Percentiles rank a stretch among this genome's conserved stretches.
phyloP scores from a whole-genome alignment of 345 rosid species.

The Lumnitzera littorea region DNA sequence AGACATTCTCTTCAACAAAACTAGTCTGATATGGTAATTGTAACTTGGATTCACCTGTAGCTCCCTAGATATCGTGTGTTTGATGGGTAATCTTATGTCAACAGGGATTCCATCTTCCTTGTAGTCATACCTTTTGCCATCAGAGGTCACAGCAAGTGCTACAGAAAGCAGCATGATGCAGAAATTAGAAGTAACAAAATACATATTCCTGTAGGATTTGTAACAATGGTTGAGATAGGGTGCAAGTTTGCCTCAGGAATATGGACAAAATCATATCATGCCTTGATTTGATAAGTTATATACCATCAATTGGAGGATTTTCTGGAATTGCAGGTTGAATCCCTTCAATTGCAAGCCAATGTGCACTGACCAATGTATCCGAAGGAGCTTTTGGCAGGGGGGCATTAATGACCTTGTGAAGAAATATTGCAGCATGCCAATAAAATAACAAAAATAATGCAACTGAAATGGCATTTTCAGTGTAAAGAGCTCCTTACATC shows the following conservation, averaged over 20 bases:
- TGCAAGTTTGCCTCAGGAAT: neutral
- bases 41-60: conserved; percentile 42
- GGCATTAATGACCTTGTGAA: conserved; percentile 54
- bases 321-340: conserved; percentile 75
- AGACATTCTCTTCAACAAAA: neutral
- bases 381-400: conserved; percentile 53
- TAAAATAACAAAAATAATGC: neutral
- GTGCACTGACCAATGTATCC: conserved; percentile 45
- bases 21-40: neutral
- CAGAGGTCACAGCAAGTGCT: conserved; percentile 32
- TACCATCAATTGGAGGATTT: conserved; percentile 65
- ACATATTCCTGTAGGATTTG: neutral
- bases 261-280: neutral
- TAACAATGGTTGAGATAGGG: neutral
- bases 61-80: conserved; percentile 62
- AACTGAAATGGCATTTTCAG: neutral
- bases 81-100: conserved; percentile 48
- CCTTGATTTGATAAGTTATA: neutral
- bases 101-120: conserved; percentile 58
- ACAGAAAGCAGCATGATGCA: neutral
- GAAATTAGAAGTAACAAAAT: too few species aligned
- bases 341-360: conserved; percentile 93
- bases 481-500: conserved; percentile 31
- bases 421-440: neutral
- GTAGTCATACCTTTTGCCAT: conserved; percentile 53